Evolutionary conservation across 768 basidiomycete species (phyloP), one percentile per base, ranked within the genome.

Genomic region (Mycena filopes): DNA sequence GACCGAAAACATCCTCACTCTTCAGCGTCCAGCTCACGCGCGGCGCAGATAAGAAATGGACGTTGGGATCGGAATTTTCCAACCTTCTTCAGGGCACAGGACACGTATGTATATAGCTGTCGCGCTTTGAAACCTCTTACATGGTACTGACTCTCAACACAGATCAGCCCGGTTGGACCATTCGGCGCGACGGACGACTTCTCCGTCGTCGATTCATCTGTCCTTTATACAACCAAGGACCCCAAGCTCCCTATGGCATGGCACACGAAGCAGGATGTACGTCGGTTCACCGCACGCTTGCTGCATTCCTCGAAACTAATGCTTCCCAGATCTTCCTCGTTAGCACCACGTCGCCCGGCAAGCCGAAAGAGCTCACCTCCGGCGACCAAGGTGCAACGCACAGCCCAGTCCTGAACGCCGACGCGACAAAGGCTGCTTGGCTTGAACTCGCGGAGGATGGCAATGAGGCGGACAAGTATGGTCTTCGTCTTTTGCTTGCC

Each of bases 181-280:
- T 95, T 96, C 69, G 95, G 94, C n/a, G 92, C 88, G 46, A 84
- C 86, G 1, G 89, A 91, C 65, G 90, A 96, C 79, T 93, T 93
- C 72, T 89, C 93, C 73, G 83, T 94, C 29, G 92, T 91, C 6
- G 74, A 79, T 3, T 81, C 82, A 13, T 83, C 89, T 60, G 85
- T 99, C 58, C 83, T 94, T 38, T 93, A 97, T 73, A 94, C 94
- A 7, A 83, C 95, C 55, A 96, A 96, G 73, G 93, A 97, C 71
- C 91, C 94, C 1, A 71, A 83, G 57, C 83, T 96, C 20, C 87
- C 88, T 15, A 83, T 86, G 45, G 92, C 96, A 0, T 89, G 83
- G 84, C 96, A 98, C 77, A 98, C 97, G 2, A 94, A 93, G 71
- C 92, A 95, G 73, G 90, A 96, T 71, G 91, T 96, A 42, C 31